Base-by-base conservation (phyloP, 2,329 filamentous ascomycete genomes). In the Penicillium occitanis region DNA sequence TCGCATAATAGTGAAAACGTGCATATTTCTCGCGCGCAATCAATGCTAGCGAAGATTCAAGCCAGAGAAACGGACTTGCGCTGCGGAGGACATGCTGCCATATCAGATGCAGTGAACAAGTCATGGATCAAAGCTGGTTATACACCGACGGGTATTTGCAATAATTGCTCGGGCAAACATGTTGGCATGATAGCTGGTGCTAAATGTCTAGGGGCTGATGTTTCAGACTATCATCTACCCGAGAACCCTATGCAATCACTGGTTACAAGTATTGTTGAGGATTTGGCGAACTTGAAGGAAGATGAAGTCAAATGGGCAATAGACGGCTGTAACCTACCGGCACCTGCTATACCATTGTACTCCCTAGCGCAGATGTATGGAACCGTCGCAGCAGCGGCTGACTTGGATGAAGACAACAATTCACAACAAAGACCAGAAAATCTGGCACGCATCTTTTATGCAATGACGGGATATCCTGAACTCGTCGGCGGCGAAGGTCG, bases 81-180 rank as follows among this genome's bases (percentile, higher is more conserved):
- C 2, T 84, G 82, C 53, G 81, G 83, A 0, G 79, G 80, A 0
- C 81, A 84, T 66, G 67, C 76, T 0, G 72, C 77, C 4, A 48
- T 82, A 6, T 76, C 71, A 2, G 73, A 76, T 1, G 64, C 63
- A 0, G 74, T 83, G 4, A 79, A 82, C 64, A 70, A 71, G 0
- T 66, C 57, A 0, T 84, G 82, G 82, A 77, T 80, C 58, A 78
- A 73, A 63, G 62, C 62, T 0, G 80, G 74, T 1, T 80, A 77
- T 53, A 70, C 65, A 0, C 81, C 81, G 0, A 79, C 77, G 0
- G 72, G 72, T 0, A 70, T 83, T 0, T 77, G 74, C 59, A 84
- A 79, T 61, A 83, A 83, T 66, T 84, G 82, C 67, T 83, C 82
- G 0, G 82, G 81, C 0, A 84, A 84, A 48, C 82, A 84, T 68